phyloP scores from a whole-genome alignment of 1,139 yeast genomes.

The Meyerozyma elateridarum region DNA sequence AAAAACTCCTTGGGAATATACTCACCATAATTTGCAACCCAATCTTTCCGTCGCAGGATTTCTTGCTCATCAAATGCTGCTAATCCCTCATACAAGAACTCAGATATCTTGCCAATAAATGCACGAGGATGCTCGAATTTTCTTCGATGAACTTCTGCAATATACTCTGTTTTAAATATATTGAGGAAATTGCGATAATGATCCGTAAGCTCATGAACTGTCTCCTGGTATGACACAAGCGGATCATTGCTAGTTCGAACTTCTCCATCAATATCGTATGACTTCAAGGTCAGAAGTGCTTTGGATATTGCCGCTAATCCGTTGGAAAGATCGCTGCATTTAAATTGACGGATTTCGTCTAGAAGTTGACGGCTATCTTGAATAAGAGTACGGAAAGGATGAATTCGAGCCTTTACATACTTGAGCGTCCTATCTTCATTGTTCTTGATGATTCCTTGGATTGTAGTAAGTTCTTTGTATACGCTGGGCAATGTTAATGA shows the following conservation, averaged over 20 bases:
- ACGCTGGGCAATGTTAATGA: constrained; percentile 31
- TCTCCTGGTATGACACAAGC: constrained; percentile 20
- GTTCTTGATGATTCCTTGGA: neutral
- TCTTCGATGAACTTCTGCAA: constrained; percentile 38
- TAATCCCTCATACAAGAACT: constrained; percentile 33
- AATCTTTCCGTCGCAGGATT: constrained; percentile 28
- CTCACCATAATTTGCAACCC: constrained; percentile 39
- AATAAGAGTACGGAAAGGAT: neutral
- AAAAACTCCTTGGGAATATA: constrained; percentile 40
- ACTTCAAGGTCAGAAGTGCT: neutral
- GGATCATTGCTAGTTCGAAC: constrained; percentile 10
- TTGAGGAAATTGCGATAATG: constrained; percentile 35
- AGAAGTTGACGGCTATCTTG: neutral
- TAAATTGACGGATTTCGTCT: constrained; percentile 1
- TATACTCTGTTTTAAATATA: constrained; percentile 33
- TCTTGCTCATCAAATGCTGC: constrained; percentile 33
- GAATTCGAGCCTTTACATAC: neutral
- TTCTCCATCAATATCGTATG: neutral
- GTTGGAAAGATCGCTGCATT: neutral
- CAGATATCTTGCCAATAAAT: constrained; percentile 27
- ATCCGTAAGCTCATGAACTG: constrained; percentile 27
- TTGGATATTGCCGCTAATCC: neutral
- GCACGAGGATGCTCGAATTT: constrained; percentile 36
- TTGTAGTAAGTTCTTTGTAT: constrained; percentile 18
- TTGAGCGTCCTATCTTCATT: neutral